Evolutionary conservation across 2,329 filamentous ascomycete species (phyloP), one percentile per base, ranked within the genome.

Genomic region (Apiospora arundinis): DNA sequence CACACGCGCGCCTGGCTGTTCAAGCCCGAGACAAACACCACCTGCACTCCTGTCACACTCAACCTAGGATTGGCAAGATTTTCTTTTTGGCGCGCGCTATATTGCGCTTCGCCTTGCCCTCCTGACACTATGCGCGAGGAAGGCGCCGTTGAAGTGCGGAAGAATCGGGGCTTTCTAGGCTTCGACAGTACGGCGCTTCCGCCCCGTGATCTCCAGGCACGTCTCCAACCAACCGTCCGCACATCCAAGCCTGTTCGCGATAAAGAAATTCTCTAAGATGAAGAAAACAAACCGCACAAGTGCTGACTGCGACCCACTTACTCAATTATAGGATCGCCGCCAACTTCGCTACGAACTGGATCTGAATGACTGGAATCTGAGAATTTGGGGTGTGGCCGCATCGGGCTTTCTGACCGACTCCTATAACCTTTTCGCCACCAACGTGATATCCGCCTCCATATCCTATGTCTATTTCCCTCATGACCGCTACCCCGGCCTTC

Each of bases 371-470:
- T 88, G 86, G 86, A 88, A 88, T 75, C 77, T 88, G 68, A 82
- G 86, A 56, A 87, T 88, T 60, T 88, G 86, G 86, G 85, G 84
- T 2, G 86, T 88, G 42, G 85, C 86, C n/a, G 86, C 86, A 65
- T 88, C 86, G 0, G 86, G 86, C 11, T 88, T 88, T 73, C 79
- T 88, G 28, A 88, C 86, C 44, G 86, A 88, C 74, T 87, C 85
- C 72, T 88, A 88, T 71, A 88, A 88, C 71, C 82, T 88, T 28
- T 88, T 88, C 73, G 86, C 86, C 16, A 87, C 84, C 72, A 88
- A 88, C 72, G 86, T 88, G 69, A 88, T 88, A 68, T 80, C 86
- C n/a, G 83, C 86, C 8, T 86, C 85, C 16, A 81, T 88, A 68
- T 84, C 84, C 8, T 88, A 86, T 74, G 86, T 88, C 11, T 88